A percentile compares a stretch with the other conserved stretches of the same genome.
Conservation (phyloP, 2,329 filamentous ascomycete species). For the Pseudovirgaria hyperparasitica region DNA sequence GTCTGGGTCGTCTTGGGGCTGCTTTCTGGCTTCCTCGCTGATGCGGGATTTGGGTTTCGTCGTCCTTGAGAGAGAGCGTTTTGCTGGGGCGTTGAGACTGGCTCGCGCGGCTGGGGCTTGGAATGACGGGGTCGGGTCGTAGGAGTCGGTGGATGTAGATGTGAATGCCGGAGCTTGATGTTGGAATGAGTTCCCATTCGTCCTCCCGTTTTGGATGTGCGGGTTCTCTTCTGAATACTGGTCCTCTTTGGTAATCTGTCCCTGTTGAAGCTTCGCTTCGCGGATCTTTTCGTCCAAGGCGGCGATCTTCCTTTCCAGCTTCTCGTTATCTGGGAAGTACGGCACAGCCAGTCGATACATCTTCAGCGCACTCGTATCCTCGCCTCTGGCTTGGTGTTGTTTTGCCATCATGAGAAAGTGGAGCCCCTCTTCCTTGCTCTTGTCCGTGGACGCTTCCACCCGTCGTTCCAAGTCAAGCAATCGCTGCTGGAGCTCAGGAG, state of each 20-base stretch:
- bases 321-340: slow-evolving; percentile 76
- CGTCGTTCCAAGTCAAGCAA: slow-evolving; percentile 75
- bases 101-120: slow-evolving; percentile 27
- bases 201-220: neutral
- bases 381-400: slow-evolving; percentile 74
- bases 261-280: too few species aligned
- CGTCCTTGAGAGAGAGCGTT: slow-evolving; percentile 9
- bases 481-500: slow-evolving; percentile 65
- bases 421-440: slow-evolving; percentile 60
- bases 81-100: slow-evolving; percentile 16
- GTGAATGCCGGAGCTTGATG: neutral
- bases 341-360: slow-evolving; percentile 80
- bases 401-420: slow-evolving; percentile 82
- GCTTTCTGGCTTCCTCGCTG: too few species aligned
- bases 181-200: neutral
- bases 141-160: slow-evolving; percentile 4
- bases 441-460: too few species aligned
- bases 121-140: slow-evolving; percentile 6
- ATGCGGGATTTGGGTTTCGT: slow-evolving; percentile 8
- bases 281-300: slow-evolving; percentile 38
- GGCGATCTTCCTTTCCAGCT: slow-evolving; percentile 48
- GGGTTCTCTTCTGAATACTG: slow-evolving; percentile 7
- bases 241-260: too few species aligned
- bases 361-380: slow-evolving; percentile 63
- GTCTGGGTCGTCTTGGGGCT: slow-evolving; percentile 14